Evolutionary conservation across 768 basidiomycete genomes (phyloP).

Genomic region (Leccinum fibrillosum): DNA sequence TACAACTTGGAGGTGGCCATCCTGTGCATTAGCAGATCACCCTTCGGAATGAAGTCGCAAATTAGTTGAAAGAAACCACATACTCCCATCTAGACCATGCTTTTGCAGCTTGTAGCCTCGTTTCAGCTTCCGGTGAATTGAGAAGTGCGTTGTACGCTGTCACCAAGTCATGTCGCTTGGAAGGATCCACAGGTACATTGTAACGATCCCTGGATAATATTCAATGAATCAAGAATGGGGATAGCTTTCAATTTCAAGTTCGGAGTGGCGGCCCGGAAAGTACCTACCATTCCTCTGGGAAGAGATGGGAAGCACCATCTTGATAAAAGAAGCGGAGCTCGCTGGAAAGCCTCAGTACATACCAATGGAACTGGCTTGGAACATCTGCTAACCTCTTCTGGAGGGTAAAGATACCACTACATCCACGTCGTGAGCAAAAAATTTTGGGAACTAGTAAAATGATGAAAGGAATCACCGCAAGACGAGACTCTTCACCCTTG

Average conservation of each 20-base stretch:
- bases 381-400: slow-evolving; percentile 55
- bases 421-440: slow-evolving; percentile 2
- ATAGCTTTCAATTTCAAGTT: neutral
- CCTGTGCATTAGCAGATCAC: slow-evolving; percentile 36
- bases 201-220: slow-evolving; percentile 69
- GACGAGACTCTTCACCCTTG: slow-evolving; percentile 73
- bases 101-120: slow-evolving; percentile 65
- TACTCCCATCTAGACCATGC: slow-evolving; percentile 93
- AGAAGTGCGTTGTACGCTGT: slow-evolving; percentile 81
- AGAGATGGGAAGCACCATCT: slow-evolving; percentile 75
- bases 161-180: slow-evolving; percentile 77
- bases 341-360: slow-evolving; percentile 26
- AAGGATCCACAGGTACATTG: slow-evolving; percentile 73
- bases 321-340: slow-evolving; percentile 95
- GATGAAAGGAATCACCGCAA: slow-evolving; percentile 49
- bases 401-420: slow-evolving; percentile 85
- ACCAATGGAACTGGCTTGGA: neutral
- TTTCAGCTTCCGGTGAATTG: slow-evolving; percentile 65
- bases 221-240: neutral
- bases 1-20: slow-evolving; percentile 79
- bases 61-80: slow-evolving; percentile 29
- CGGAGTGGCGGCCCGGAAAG: neutral
- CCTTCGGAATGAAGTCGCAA: neutral
- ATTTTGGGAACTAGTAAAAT: neutral
- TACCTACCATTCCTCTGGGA: slow-evolving; percentile 82